phyloP scores from a whole-genome alignment of 768 basidiomycete genomes.

The Favolaschia claudopus region DNA sequence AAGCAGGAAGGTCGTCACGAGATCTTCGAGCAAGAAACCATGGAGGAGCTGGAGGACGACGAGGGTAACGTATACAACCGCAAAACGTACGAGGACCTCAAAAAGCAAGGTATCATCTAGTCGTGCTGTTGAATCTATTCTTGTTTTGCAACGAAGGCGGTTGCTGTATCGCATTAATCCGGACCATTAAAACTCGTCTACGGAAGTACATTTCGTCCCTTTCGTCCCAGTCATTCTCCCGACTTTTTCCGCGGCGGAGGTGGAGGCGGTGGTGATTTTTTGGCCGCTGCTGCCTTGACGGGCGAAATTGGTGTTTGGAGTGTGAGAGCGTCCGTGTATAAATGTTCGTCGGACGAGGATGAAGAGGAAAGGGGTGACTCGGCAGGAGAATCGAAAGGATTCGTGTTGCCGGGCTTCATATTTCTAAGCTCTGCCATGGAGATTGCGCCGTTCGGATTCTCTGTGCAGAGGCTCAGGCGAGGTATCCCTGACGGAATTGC shows the following conservation, averaged over 20 bases:
- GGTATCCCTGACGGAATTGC: background rate
- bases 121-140: background rate
- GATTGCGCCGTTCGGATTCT: slow-evolving; percentile 65
- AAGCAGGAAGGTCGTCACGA: slow-evolving; percentile 97
- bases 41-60: slow-evolving; percentile 98
- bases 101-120: slow-evolving; percentile 77
- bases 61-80: slow-evolving; percentile 99
- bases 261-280: slow-evolving; percentile 56
- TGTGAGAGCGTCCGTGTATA: slow-evolving; percentile 78
- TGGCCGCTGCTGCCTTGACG: slow-evolving; percentile 47
- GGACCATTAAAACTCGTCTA: too few species aligned
- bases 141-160: background rate
- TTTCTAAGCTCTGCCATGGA: slow-evolving; percentile 49
- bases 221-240: slow-evolving; percentile 21
- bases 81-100: slow-evolving; percentile 97
- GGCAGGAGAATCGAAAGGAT: slow-evolving; percentile 78
- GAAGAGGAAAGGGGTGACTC: slow-evolving; percentile 76
- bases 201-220: slow-evolving; percentile 12
- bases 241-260: slow-evolving; percentile 45
- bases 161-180: slow-evolving; percentile 6
- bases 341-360: slow-evolving; percentile 85
- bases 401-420: slow-evolving; percentile 46
- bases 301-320: slow-evolving; percentile 77
- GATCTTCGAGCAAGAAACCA: slow-evolving; percentile 91
- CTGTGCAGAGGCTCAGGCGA: slow-evolving; percentile 40